Evolutionary conservation across 345 rosid genomes (phyloP), one percentile per base, ranked within the genome.

Genomic region (Populus tremula): DNA sequence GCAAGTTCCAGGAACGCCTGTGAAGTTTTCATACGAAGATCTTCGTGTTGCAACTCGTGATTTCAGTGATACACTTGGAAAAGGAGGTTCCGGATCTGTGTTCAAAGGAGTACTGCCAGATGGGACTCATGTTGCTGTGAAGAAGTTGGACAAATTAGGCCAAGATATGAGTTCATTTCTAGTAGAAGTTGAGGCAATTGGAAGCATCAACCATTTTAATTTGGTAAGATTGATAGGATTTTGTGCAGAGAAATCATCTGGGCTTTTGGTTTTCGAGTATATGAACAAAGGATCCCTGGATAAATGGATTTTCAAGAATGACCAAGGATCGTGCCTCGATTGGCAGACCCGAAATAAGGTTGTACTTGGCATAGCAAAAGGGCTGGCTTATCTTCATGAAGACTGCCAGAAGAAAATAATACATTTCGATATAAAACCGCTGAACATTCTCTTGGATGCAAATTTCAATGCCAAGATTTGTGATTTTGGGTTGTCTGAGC

Each of bases 11-110:
- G 53, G 53, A 47, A 47, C 88, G 38, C 94, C 89, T 0, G 80
- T 80, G 53, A 90, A 84, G 87, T 93, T 88, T 74, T 82, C 89
- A 67, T 87, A 83, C 62, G 85, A 88, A 77, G 94, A 87, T 75
- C 86, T 93, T 3, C 83, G 85, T 0, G n/a, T 72, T 4, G 87
- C 87, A 53, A 93, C 98, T 14, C 88, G 39, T 72, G 86, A 87
- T 16, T 91, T 91, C 84, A 77, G 87, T 0, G 84, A 82, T 63
- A 89, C 81, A 63, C 70, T 92, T 71, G 98, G 98, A 20, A 90
- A 91, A 4, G 97, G 98, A 78, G 94, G 90, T 12, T 94, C 92
- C 36, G 98, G 98, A 3, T 81, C 80, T 18, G 98, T 94, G 7
- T 92, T 90, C 61, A 85, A 88, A 25, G 97, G 97, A 21, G 91